phyloP scores from a whole-genome alignment of 768 basidiomycete genomes.

The Arthromyces matolae region DNA sequence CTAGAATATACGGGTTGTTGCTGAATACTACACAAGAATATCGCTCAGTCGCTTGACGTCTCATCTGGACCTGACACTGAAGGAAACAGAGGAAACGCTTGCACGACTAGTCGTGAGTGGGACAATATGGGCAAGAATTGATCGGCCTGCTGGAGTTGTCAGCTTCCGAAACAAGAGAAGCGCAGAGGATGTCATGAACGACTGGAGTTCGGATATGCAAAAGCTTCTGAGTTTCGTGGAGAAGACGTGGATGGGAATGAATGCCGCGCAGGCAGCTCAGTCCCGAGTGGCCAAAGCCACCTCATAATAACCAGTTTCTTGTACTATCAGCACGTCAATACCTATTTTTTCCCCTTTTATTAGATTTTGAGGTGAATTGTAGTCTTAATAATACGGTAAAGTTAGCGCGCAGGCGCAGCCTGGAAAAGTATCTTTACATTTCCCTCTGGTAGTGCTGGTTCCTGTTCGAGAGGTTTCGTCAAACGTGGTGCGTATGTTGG shows the following conservation, averaged over 20 bases:
- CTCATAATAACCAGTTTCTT: conserved; percentile 14
- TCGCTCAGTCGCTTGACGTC: conserved; percentile 77
- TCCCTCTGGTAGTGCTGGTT: conserved; percentile 7
- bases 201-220: conserved; percentile 96
- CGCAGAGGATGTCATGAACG: conserved; percentile 94
- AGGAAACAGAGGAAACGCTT: conserved; percentile 85
- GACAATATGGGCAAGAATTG: conserved; percentile 90
- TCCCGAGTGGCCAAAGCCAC: conserved; percentile 47
- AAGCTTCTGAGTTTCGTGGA: conserved; percentile 88
- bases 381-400: not conserved
- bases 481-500: conserved; percentile 62
- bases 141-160: conserved; percentile 87
- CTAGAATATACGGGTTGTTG: conserved; percentile 94
- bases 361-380: not conserved
- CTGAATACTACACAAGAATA: conserved; percentile 93
- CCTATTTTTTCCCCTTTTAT: too few species aligned
- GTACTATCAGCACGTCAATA: conserved; percentile 2
- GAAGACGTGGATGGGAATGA: conserved; percentile 99
- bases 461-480: conserved; percentile 33
- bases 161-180: conserved; percentile 80
- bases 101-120: conserved; percentile 88
- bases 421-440: not conserved
- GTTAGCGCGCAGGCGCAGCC: not conserved
- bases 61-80: conserved; percentile 78
- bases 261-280: conserved; percentile 83